Evolutionary conservation across 179 eudicot species (phyloP).

Genomic region (Dionaea muscipula): DNA sequence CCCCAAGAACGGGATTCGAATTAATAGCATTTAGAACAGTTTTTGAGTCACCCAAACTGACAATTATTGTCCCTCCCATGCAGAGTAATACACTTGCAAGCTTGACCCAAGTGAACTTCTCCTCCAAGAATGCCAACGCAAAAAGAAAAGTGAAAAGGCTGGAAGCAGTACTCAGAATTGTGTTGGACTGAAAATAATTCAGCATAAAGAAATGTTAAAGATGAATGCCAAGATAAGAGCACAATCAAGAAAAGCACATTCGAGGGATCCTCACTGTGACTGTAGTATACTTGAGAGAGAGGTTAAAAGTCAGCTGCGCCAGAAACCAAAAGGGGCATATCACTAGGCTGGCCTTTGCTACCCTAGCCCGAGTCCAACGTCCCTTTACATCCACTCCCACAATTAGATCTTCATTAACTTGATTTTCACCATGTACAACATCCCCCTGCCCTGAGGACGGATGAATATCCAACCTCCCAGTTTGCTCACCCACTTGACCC

Average conservation of each 20-base stretch:
- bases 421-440: constrained; percentile 1
- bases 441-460: constrained; percentile 14
- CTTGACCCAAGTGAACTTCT: constrained; percentile 87
- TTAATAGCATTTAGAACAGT: constrained; percentile 33
- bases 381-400: constrained; percentile 58
- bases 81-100: constrained; percentile 81
- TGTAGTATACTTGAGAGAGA: constrained; percentile 81
- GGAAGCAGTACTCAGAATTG: constrained; percentile 82
- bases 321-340: constrained; percentile 93
- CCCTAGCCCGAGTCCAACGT: constrained; percentile 80
- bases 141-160: constrained; percentile 91
- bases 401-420: constrained; percentile 13
- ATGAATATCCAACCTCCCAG: constrained; percentile 11
- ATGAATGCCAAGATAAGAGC: background rate
- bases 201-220: background rate
- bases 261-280: constrained; percentile 37
- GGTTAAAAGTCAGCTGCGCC: constrained; percentile 80
- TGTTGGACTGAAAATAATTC: constrained; percentile 61
- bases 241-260: background rate
- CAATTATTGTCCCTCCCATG: constrained; percentile 93
- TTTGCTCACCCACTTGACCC: constrained; percentile 17
- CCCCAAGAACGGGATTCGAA: constrained; percentile 73
- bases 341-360: constrained; percentile 76
- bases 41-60: constrained; percentile 70
- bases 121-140: constrained; percentile 66